Evolutionary conservation across 768 basidiomycete genomes (phyloP), one percentile per base, ranked within the genome.

Genomic region (Pisolithus orientalis): DNA sequence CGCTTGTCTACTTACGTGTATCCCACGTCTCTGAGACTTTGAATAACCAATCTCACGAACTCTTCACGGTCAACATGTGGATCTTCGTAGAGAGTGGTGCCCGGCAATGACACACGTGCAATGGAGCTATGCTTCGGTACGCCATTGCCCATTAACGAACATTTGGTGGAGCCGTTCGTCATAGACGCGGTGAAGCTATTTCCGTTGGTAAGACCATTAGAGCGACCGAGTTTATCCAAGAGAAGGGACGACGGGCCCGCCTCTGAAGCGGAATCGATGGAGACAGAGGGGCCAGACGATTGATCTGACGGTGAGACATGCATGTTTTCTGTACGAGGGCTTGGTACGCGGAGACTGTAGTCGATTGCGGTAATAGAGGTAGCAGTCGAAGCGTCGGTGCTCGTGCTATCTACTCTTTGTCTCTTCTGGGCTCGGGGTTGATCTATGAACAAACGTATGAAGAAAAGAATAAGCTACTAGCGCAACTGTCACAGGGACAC

Each of bases 1-100:
- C 54, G 14, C 40, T 32, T 37, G 5, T 4, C 2, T 37, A 74
- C 83, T 67, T 59, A 85, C 83, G 74, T 72, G 56, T 85, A 85
- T 42, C 94, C 94, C 47, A 94, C 86, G 68, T 96, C 94, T 62
- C 88, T 77, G 58, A 97, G 69, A 59, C 86, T 90, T 67, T 97
- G 94, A 55, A 96, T 79, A 49, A 93, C 84, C 44, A 97, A 72
- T 60, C 94, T 77, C 47, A 95, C 84, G 65, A 91, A 94, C 68
- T 96, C 94, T 71, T 95, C 90, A 58, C 92, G 78, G 71, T 93
- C 83, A 45, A 95, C 75, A 56, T 75, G 75, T 56, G 86, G 84
- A 68, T 88, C 87, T 42, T 88, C 83, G 60, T 90, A 92, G 50
- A 93, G 75, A 37, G 78, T 78, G 44, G 84, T 82, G 25, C 90